phyloP scores from a whole-genome alignment of 2,329 filamentous ascomycete genomes.

The Fusarium setosum region DNA sequence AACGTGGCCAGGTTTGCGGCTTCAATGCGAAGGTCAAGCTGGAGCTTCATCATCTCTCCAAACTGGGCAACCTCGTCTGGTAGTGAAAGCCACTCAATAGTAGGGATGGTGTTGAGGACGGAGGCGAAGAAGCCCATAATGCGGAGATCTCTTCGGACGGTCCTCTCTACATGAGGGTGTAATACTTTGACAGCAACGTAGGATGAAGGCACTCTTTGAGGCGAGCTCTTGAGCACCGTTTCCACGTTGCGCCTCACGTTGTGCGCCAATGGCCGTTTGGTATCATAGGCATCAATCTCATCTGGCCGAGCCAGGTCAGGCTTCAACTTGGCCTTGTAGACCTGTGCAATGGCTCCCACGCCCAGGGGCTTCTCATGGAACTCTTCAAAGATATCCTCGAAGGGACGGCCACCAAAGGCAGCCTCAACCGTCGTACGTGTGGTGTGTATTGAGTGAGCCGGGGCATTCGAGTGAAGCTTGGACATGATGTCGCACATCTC shows the following conservation, averaged over 20 bases:
- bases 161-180: conserved; percentile 90
- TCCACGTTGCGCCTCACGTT: conserved; percentile 86
- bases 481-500: conserved; percentile 96
- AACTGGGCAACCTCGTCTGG: conserved; percentile 95
- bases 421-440: conserved; percentile 84
- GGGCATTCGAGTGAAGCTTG: conserved; percentile 92
- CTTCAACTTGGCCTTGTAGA: conserved; percentile 95
- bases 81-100: conserved; percentile 96
- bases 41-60: conserved; percentile 98
- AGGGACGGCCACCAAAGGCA: conserved; percentile 82
- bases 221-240: conserved; percentile 85
- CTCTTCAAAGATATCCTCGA: conserved; percentile 95
- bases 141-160: conserved; percentile 87
- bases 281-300: conserved; percentile 62
- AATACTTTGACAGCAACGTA: conserved; percentile 98
- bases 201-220: conserved; percentile 85
- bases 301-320: conserved; percentile 76
- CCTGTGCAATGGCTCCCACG: conserved; percentile 96
- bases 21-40: conserved; percentile 94
- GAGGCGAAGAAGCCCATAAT: conserved; percentile 96
- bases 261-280: conserved; percentile 64
- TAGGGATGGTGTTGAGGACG: conserved; percentile 86
- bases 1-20: conserved; percentile 90
- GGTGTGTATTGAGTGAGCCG: conserved; percentile 84
- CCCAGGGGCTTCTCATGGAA: conserved; percentile 91